These are phyloP conservation scores for Podila clonocystis DNA, from an alignment of 192 early-diverging fungal species.

Conservation along the genomic window DNA sequence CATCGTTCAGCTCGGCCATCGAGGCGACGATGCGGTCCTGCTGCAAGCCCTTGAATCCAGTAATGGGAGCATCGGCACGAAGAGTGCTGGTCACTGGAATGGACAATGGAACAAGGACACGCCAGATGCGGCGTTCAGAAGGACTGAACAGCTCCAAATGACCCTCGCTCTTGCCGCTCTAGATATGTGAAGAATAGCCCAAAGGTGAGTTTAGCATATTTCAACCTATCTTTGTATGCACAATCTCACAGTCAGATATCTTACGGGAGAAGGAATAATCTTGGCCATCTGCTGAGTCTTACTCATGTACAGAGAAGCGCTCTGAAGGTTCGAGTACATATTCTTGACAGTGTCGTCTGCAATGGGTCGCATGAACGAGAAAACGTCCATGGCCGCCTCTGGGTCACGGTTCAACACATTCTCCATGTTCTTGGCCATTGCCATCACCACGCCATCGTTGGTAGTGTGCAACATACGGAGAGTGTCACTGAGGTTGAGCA, in stretches of 20 bases:
- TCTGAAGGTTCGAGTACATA: slow-evolving; percentile 59
- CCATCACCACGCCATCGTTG: slow-evolving; percentile 46
- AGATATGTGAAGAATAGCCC: background rate
- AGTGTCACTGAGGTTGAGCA: slow-evolving; percentile 9
- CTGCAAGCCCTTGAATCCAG: slow-evolving; percentile 54
- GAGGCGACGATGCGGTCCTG: slow-evolving; percentile 57
- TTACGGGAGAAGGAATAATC: slow-evolving; percentile 59
- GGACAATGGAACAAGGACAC: slow-evolving; percentile 60
- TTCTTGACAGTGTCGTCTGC: slow-evolving; percentile 47
- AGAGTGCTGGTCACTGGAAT: slow-evolving; percentile 52
- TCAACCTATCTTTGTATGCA: no score
- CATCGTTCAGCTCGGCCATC: slow-evolving; percentile 63
- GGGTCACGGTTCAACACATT: slow-evolving; percentile 19
- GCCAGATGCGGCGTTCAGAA: slow-evolving; percentile 58
- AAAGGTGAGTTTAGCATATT: background rate
- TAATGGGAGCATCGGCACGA: slow-evolving; percentile 43
- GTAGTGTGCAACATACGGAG: slow-evolving; percentile 47
- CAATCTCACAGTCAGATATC: no score
- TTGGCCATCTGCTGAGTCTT: slow-evolving; percentile 62
- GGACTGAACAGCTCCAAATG: slow-evolving; percentile 64
- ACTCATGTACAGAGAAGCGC: slow-evolving; percentile 52
- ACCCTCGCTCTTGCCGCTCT: slow-evolving; percentile 66
- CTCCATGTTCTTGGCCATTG: slow-evolving; percentile 46
- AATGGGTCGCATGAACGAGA: slow-evolving; percentile 56
- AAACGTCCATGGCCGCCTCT: slow-evolving; percentile 48